These are phyloP conservation scores for Blastobotrys illinoisensis DNA, from an alignment of 1,139 yeast genomes.

Conservation along the genomic window DNA sequence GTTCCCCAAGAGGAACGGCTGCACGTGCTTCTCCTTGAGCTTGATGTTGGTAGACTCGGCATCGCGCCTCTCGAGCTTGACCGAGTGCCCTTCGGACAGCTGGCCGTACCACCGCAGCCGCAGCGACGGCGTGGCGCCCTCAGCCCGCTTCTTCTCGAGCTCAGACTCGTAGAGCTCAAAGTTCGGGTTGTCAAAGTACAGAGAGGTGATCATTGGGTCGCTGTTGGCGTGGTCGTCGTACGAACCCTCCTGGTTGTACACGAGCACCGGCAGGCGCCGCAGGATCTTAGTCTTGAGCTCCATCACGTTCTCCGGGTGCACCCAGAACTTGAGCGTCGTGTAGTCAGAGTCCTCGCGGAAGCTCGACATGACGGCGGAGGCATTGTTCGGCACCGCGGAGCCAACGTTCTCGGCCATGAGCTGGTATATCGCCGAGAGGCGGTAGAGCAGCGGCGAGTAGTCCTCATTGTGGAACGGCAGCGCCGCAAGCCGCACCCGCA, in stretches of 20 bases:
- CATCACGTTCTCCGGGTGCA: slow-evolving; percentile 93
- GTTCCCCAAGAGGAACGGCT: slow-evolving; percentile 49
- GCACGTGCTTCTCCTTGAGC: slow-evolving; percentile 74
- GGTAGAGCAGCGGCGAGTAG: slow-evolving; percentile 83
- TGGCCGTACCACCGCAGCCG: slow-evolving; percentile 91
- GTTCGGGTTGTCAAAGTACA: slow-evolving; percentile 79
- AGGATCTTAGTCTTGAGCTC: slow-evolving; percentile 91
- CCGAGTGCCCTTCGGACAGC: slow-evolving; percentile 66
- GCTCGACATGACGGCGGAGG: slow-evolving; percentile 29
- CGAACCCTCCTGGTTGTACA: slow-evolving; percentile 48
- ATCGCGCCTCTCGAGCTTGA: slow-evolving; percentile 67
- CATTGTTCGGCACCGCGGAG: slow-evolving; percentile 23
- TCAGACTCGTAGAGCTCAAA: slow-evolving; percentile 85
- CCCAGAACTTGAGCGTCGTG: slow-evolving; percentile 88
- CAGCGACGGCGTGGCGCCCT: slow-evolving; percentile 67
- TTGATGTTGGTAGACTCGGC: slow-evolving; percentile 52
- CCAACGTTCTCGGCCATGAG: slow-evolving; percentile 63
- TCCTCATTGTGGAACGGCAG: slow-evolving; percentile 94
- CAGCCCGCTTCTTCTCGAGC: slow-evolving; percentile 45
- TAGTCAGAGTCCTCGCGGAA: slow-evolving; percentile 45
- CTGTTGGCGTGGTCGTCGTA: slow-evolving; percentile 35
- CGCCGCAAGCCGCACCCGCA: slow-evolving; percentile 80
- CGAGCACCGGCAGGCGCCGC: slow-evolving; percentile 87
- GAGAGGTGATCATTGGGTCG: slow-evolving; percentile 80
- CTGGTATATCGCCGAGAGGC: slow-evolving; percentile 75